phyloP scores from a whole-genome alignment of 441 rosid genomes.

The Gossypium aridum region DNA sequence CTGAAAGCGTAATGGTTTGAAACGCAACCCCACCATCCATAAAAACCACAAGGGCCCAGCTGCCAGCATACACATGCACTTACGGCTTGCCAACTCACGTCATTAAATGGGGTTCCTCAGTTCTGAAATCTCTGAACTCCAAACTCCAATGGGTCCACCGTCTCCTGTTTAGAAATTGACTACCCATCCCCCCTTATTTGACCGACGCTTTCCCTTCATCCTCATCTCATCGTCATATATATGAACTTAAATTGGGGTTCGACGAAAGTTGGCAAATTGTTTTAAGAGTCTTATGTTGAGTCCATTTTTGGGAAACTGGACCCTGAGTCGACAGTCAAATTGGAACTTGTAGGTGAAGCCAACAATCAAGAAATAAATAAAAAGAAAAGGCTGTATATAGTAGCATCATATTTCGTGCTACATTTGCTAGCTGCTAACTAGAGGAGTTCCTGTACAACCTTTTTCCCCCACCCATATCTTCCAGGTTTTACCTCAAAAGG shows the following conservation, averaged over 20 bases:
- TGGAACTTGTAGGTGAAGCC: background rate
- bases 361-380: background rate
- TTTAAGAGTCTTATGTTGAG: background rate
- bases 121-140: conserved; percentile 4
- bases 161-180: background rate
- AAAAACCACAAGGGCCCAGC: background rate
- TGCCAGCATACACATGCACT: conserved; percentile 4
- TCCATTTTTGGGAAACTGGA: background rate
- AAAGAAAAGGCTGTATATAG: background rate
- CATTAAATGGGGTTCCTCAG: background rate
- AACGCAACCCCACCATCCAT: background rate
- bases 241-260: background rate
- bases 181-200: background rate
- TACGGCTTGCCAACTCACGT: conserved; percentile 7
- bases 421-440: conserved; percentile 8
- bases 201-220: background rate
- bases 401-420: conserved; percentile 15
- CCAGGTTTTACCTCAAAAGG: background rate
- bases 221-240: background rate
- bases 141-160: background rate
- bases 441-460: conserved; percentile 3
- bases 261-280: background rate
- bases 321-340: background rate
- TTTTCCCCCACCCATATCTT: background rate
- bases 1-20: background rate